Conservation (phyloP, 1,139 yeast species). For the Sporopachydermia cereana region DNA sequence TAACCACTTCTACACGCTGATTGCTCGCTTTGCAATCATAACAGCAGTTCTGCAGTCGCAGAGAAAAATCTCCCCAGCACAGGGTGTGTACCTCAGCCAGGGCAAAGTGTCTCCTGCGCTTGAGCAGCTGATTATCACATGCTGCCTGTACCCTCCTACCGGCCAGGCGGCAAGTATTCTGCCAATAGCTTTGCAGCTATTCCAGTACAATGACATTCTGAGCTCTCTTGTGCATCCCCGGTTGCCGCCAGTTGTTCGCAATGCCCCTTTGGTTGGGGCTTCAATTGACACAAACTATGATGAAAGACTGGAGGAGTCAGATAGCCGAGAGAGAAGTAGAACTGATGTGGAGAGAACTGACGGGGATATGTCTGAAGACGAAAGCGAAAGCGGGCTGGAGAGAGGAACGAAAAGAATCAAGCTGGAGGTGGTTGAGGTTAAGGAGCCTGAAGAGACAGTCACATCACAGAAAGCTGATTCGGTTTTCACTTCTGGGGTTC, state of each 20-base stretch:
- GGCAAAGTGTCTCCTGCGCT: neutral
- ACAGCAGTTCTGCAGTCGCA: neutral
- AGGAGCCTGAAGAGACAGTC: no score
- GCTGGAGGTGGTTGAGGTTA: no score
- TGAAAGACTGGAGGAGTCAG: no score
- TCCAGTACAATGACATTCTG: neutral
- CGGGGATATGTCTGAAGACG: no score
- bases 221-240: conserved; percentile 10
- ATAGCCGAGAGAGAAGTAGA: no score
- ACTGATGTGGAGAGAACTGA: no score
- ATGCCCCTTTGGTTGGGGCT: conserved; percentile 6
- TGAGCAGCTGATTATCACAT: neutral
- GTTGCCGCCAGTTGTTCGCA: conserved; percentile 8
- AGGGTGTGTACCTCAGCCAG: neutral
- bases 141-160: conserved; percentile 8
- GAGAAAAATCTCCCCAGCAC: neutral
- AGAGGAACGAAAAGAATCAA: no score
- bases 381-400: no score
- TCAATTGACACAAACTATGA: no score
- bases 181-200: conserved; percentile 8
- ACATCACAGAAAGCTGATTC: no score
- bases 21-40: neutral
- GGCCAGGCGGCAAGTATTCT: conserved; percentile 7
- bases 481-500: no score
- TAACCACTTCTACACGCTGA: conserved; percentile 1